Evolutionary conservation across 192 early-diverging fungal species (phyloP).

Genomic region (Coemansia sp.): DNA sequence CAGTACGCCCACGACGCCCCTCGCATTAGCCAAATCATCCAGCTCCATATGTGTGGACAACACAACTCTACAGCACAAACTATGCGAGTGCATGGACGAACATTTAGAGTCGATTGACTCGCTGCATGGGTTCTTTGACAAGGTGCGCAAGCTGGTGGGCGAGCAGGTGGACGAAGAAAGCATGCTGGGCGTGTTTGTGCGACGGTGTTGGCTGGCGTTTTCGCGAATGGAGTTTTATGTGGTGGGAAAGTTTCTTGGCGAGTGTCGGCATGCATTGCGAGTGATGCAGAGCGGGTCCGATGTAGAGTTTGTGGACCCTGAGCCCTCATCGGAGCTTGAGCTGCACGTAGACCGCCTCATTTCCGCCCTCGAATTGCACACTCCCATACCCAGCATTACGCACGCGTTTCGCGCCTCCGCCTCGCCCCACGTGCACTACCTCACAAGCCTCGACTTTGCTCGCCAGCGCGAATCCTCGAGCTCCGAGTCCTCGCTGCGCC

Average conservation of each 20-base stretch:
- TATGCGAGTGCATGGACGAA: slow-evolving; percentile 10
- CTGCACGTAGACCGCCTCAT: slow-evolving; percentile 33
- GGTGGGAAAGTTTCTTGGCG: slow-evolving; percentile 17
- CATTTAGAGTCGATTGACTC: slow-evolving; percentile 25
- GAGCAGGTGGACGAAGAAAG: slow-evolving; percentile 45
- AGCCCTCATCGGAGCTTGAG: neutral
- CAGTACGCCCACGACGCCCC: slow-evolving; percentile 6
- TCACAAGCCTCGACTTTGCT: slow-evolving; percentile 26
- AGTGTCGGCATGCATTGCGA: slow-evolving; percentile 14
- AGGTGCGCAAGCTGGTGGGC: slow-evolving; percentile 15
- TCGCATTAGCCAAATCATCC: neutral
- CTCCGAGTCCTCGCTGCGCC: slow-evolving; percentile 21
- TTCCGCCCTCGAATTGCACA: slow-evolving; percentile 15
- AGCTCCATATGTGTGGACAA: slow-evolving; percentile 6
- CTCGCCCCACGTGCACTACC: slow-evolving; percentile 32
- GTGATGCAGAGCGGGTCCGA: neutral
- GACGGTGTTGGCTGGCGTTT: slow-evolving; percentile 47
- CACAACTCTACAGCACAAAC: slow-evolving; percentile 14
- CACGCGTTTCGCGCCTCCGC: slow-evolving; percentile 9
- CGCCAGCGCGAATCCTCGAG: slow-evolving; percentile 34
- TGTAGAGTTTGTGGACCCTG: neutral
- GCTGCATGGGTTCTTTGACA: slow-evolving; percentile 38
- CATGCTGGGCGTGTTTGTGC: slow-evolving; percentile 44
- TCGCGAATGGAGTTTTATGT: slow-evolving; percentile 52
- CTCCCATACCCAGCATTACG: slow-evolving; percentile 16